phyloP scores from a whole-genome alignment of 495 filamentous ascomycete genomes.

The Hypoxylon lienhwacheense region DNA sequence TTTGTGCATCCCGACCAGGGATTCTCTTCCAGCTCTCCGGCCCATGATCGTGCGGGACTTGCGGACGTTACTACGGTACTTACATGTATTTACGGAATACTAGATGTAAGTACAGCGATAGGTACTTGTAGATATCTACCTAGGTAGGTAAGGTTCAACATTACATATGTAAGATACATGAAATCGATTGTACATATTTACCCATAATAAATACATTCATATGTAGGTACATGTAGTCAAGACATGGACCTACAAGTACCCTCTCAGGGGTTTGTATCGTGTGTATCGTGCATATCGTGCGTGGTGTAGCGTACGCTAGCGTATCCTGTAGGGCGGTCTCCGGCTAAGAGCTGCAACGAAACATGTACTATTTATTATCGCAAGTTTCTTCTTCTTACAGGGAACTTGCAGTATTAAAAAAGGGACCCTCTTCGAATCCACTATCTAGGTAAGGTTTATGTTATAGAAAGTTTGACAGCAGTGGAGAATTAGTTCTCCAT shows the following conservation, averaged over 20 bases:
- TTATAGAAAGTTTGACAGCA: constrained; percentile 7
- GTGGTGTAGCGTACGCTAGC: constrained; percentile 2
- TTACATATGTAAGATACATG: too few relatives aligned
- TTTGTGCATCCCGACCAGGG: constrained; percentile 24
- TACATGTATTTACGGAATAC: too few relatives aligned
- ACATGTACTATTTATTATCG: constrained; percentile 1
- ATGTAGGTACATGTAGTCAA: too few relatives aligned
- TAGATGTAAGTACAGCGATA: too few relatives aligned
- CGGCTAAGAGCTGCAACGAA: constrained; percentile 19
- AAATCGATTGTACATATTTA: too few relatives aligned
- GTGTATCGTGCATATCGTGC: neutral
- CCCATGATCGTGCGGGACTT: constrained; percentile 27
- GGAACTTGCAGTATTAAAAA: too few relatives aligned
- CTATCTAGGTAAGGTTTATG: too few relatives aligned
- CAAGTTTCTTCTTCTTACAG: constrained; percentile 6
- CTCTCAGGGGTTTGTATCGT: neutral
- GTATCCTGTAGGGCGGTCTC: constrained; percentile 20
- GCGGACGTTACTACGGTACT: constrained; percentile 17
- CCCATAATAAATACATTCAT: too few relatives aligned
- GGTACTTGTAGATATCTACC: too few relatives aligned
- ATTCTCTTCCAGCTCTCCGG: constrained; percentile 32
- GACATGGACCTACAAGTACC: too few relatives aligned
- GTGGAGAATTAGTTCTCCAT: constrained; percentile 7
- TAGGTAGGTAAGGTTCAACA: too few relatives aligned
- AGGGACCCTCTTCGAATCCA: constrained; percentile 12